These are phyloP conservation scores for Nevesoporus exiguus DNA, from an alignment of 768 basidiomycete species.

Conservation along the genomic window DNA sequence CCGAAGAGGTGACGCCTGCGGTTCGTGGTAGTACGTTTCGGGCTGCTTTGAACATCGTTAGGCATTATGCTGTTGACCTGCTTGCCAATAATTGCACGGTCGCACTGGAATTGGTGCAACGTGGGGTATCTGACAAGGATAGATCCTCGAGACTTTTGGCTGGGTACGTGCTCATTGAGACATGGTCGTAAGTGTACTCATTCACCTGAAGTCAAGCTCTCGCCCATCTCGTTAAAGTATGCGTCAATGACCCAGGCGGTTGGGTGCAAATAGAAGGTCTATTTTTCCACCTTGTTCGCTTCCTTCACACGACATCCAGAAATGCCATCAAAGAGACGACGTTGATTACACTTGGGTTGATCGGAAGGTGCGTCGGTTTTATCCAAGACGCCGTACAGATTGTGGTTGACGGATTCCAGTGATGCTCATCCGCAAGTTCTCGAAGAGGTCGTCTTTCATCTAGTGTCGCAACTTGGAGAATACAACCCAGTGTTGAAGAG, in stretches of 20 bases:
- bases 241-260: slow-evolving; percentile 34
- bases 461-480: slow-evolving; percentile 66
- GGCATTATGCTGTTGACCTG: slow-evolving; percentile 37
- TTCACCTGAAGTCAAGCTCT: slow-evolving; percentile 39
- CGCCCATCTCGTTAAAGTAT: slow-evolving; percentile 44
- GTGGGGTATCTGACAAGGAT: slow-evolving; percentile 51
- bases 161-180: slow-evolving; percentile 46
- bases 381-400: not conserved
- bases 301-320: slow-evolving; percentile 43
- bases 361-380: slow-evolving; percentile 39
- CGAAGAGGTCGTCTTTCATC: slow-evolving; percentile 54
- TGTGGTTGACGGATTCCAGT: slow-evolving; percentile 33
- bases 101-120: slow-evolving; percentile 39
- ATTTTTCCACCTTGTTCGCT: slow-evolving; percentile 45
- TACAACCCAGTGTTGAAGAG: slow-evolving; percentile 68
- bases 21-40: slow-evolving; percentile 45
- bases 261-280: slow-evolving; percentile 37
- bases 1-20: slow-evolving; percentile 42
- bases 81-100: slow-evolving; percentile 31
- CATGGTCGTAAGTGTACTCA: slow-evolving; percentile 5
- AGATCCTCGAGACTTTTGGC: slow-evolving; percentile 62
- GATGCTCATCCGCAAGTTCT: slow-evolving; percentile 49
- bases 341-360: slow-evolving; percentile 55
- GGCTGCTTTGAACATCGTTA: slow-evolving; percentile 40
- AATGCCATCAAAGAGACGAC: slow-evolving; percentile 59